Base-by-base conservation (phyloP, 106 monocot genomes). In the Allium sativum region DNA sequence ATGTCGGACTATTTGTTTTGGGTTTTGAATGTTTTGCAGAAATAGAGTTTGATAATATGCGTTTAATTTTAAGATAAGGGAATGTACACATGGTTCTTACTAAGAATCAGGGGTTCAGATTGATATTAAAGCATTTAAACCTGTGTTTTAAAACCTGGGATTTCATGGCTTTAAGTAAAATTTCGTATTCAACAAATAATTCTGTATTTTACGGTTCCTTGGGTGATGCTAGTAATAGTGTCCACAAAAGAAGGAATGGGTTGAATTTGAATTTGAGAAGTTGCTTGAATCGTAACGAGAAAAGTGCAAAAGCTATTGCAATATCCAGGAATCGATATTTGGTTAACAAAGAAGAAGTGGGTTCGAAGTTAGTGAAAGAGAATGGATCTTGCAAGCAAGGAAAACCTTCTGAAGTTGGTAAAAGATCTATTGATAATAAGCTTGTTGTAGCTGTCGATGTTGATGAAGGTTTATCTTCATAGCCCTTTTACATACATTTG, bases 371-470 rank as follows among this genome's bases (percentile, higher is more conserved):
- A 44, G 61, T 74, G 20, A 86, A 81, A 58, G 78, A 83, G 53
- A 77, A 65, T 61, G 79, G 68, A n/a, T 52, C 68, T 10, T 65
- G 57, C 57, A 74, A 71, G 14, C 55, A 74, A 73, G 72, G 75
- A 50, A 78, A 73, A 8, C 64, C 65, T 64, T 73, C 81, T 44
- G 47, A 68, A 19, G 74, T 76, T 76, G 58, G 73, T 13, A 53
- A 68, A 16, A 46, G 46, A 18, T 42, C 64, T 0, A 41, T 51
- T 41, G 15, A 68, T 6, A 50, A 83, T 51, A 94, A 81, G 69
- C 55, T 90, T 54, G 83, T 72, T 43, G 86, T 94, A 44, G 94
- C 94, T 68, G 94, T 94, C 52, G 94, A 94, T 64, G 86, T 94
- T 11, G 94, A 94, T 75, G 94, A 94, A 89, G 94, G 94, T 94